Evolutionary conservation across 768 basidiomycete species (phyloP).

Genomic region (Mycena polygramma): DNA sequence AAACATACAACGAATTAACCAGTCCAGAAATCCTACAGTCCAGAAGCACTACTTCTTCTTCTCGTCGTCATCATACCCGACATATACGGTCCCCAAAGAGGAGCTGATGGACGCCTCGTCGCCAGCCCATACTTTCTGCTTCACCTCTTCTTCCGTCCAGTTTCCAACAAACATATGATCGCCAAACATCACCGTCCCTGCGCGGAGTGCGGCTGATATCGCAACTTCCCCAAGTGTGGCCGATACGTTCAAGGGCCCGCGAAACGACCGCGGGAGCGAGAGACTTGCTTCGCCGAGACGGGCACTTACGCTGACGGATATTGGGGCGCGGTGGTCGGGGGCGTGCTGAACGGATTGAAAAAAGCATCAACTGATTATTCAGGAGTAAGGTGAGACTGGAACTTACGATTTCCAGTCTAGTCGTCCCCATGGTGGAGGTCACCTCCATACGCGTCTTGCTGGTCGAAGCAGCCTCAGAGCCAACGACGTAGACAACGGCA

Average conservation of each 20-base stretch:
- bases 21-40: too few species aligned
- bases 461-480: background rate
- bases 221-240: conserved; percentile 23
- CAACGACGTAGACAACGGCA: conserved; percentile 24
- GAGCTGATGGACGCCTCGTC: conserved; percentile 25
- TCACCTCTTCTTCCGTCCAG: conserved; percentile 26
- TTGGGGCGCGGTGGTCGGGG: conserved; percentile 21
- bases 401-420: conserved; percentile 14
- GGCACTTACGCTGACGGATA: conserved; percentile 15
- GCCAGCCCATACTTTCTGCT: conserved; percentile 9
- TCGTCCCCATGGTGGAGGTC: conserved; percentile 18
- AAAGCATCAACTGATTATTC: background rate
- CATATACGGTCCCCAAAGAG: conserved; percentile 13
- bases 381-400: background rate
- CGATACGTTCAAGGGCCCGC: conserved; percentile 27
- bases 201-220: conserved; percentile 22
- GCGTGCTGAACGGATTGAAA: conserved; percentile 26
- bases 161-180: conserved; percentile 26
- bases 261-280: conserved; percentile 34
- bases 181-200: conserved; percentile 12
- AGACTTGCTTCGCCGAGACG: conserved; percentile 29
- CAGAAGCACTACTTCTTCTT: background rate
- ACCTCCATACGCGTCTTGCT: conserved; percentile 30
- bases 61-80: background rate
- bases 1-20: background rate